Percentiles rank a stretch among this genome's conserved stretches.
phyloP scores from a whole-genome alignment of 495 filamentous ascomycete genomes.

The Parmelia sp. region DNA sequence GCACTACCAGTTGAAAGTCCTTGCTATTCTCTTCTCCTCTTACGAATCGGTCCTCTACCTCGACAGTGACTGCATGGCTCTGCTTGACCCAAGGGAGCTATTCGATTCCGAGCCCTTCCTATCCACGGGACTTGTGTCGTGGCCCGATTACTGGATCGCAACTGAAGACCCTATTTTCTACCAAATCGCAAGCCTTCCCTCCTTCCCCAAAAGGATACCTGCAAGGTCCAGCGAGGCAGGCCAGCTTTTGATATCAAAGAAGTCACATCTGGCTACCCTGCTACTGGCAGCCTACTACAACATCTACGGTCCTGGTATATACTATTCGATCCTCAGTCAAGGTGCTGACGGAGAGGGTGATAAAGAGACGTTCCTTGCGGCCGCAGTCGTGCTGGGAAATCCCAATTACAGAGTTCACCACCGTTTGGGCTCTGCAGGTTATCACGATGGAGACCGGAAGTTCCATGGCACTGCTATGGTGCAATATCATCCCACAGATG shows the following conservation, averaged over 20 bases:
- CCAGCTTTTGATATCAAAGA: slow-evolving; percentile 51
- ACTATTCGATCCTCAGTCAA: slow-evolving; percentile 53
- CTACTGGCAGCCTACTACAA: slow-evolving; percentile 61
- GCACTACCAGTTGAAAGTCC: slow-evolving; percentile 54
- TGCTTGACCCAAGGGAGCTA: slow-evolving; percentile 46
- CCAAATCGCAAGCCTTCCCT: slow-evolving; percentile 43
- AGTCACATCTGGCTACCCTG: slow-evolving; percentile 45
- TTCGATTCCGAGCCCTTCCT: slow-evolving; percentile 47
- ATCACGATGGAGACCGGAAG: slow-evolving; percentile 18
- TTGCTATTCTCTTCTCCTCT: slow-evolving; percentile 54
- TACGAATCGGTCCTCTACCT: slow-evolving; percentile 58
- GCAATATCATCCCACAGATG: slow-evolving; percentile 44
- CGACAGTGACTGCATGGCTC: slow-evolving; percentile 54
- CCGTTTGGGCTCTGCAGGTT: slow-evolving; percentile 40
- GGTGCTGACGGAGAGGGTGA: slow-evolving; percentile 55
- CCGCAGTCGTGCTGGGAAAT: slow-evolving; percentile 44
- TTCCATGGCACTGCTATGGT: slow-evolving; percentile 41
- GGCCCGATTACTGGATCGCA: slow-evolving; percentile 52
- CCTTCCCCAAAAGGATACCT: slow-evolving; percentile 34
- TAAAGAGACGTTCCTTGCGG: slow-evolving; percentile 58
- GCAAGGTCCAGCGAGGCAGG: slow-evolving; percentile 51
- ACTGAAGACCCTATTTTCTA: slow-evolving; percentile 50
- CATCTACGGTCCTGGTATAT: slow-evolving; percentile 51
- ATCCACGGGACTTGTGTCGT: slow-evolving; percentile 49
- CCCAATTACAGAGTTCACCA: slow-evolving; percentile 48